Evolutionary conservation across 2,329 filamentous ascomycete species (phyloP).

Genomic region (Pezicula rhizophila): DNA sequence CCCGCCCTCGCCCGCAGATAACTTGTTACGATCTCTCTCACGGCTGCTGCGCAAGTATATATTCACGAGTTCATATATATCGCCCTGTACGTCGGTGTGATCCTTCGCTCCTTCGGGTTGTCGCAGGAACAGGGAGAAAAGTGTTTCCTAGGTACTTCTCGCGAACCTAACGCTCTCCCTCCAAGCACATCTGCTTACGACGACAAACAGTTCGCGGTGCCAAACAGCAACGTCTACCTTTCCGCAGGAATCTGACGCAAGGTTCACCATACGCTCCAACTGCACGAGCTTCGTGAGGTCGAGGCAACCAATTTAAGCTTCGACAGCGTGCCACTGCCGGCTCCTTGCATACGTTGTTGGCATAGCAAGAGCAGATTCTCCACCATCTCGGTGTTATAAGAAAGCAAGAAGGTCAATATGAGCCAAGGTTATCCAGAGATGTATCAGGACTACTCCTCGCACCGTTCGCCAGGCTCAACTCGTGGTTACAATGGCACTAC

Average conservation of each 20-base stretch:
- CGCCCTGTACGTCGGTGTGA: neutral
- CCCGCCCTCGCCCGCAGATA: too few species aligned
- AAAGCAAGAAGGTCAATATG: slow-evolving; percentile 29
- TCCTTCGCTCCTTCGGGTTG: neutral
- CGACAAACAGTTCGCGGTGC: slow-evolving; percentile 5
- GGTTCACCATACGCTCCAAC: slow-evolving; percentile 9
- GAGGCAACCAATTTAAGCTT: slow-evolving; percentile 20
- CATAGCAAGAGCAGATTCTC: slow-evolving; percentile 13
- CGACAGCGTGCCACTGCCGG: slow-evolving; percentile 24
- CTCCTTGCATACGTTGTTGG: slow-evolving; percentile 25
- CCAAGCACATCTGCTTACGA: neutral
- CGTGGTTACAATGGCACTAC: slow-evolving; percentile 56
- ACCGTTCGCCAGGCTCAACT: slow-evolving; percentile 69
- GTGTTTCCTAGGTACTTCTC: slow-evolving; percentile 10
- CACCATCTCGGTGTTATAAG: slow-evolving; percentile 4
- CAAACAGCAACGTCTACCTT: neutral
- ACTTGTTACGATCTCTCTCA: too few species aligned
- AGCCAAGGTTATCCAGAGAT: slow-evolving; percentile 55
- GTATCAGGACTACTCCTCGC: slow-evolving; percentile 67
- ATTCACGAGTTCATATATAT: slow-evolving; percentile 1
- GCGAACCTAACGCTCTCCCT: neutral
- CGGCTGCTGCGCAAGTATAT: too few species aligned
- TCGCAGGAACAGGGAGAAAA: slow-evolving; percentile 10
- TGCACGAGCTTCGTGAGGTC: slow-evolving; percentile 18
- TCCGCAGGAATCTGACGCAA: slow-evolving; percentile 9